These are phyloP conservation scores for Exophiala sp. DNA, from an alignment of 2,329 filamentous ascomycete genomes.

Conservation along the genomic window DNA sequence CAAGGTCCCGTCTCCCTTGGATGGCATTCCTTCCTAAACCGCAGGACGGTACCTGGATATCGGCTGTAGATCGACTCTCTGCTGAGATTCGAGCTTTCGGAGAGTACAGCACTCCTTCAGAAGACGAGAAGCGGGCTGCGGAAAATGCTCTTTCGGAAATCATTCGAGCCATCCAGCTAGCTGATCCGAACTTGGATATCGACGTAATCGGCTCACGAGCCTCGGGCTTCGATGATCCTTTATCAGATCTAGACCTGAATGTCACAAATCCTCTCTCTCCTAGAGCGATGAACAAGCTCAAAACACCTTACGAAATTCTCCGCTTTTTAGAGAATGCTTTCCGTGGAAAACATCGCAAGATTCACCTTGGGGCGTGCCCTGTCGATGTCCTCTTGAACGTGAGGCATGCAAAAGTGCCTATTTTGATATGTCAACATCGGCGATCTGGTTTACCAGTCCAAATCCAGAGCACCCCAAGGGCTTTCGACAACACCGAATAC, in stretches of 20 bases:
- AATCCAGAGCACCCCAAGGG: constrained; percentile 47
- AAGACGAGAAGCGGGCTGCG: constrained; percentile 38
- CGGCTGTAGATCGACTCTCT: constrained; percentile 32
- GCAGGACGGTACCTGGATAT: background rate
- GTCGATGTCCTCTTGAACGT: constrained; percentile 14
- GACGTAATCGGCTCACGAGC: constrained; percentile 53
- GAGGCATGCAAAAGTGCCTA: constrained; percentile 30
- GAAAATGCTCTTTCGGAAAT: constrained; percentile 31
- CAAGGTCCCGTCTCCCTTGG: constrained; percentile 17
- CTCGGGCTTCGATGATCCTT: constrained; percentile 50
- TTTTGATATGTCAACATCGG: constrained; percentile 41
- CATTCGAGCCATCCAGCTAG: constrained; percentile 30
- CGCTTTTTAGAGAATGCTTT: constrained; percentile 9
- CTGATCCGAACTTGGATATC: constrained; percentile 30
- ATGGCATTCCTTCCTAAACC: constrained; percentile 2
- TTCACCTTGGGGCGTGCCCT: constrained; percentile 4
- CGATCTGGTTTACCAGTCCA: constrained; percentile 51
- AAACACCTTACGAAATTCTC: constrained; percentile 9
- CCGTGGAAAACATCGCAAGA: constrained; percentile 3
- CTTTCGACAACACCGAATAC: constrained; percentile 39
- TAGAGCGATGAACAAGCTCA: constrained; percentile 4
- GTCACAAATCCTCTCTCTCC: constrained; percentile 10
- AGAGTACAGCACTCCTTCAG: constrained; percentile 42
- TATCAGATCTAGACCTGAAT: constrained; percentile 55
- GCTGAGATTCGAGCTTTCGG: constrained; percentile 48